Evolutionary conservation across 495 filamentous ascomycete species (phyloP).

Genomic region (Lasiosphaeria miniovina): DNA sequence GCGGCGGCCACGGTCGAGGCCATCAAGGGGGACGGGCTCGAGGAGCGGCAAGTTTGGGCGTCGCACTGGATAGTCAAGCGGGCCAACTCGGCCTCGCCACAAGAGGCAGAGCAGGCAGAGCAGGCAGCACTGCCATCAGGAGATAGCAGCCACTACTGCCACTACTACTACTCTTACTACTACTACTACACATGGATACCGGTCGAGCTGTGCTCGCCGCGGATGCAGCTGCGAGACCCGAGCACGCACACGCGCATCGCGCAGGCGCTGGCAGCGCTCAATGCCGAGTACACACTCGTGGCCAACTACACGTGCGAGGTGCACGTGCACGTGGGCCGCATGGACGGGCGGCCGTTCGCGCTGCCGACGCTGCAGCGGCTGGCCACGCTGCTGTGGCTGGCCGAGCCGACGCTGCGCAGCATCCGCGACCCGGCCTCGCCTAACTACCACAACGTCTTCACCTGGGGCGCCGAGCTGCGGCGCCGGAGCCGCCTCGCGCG

Average conservation of each 20-base stretch:
- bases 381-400: conserved; percentile 29
- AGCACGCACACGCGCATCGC: conserved; percentile 14
- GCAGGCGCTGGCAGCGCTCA: conserved; percentile 19
- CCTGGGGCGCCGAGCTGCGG: conserved; percentile 31
- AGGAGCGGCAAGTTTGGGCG: conserved; percentile 27
- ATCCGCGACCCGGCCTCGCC: conserved; percentile 31
- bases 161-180: conserved; percentile 10
- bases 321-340: conserved; percentile 30
- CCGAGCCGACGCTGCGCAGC: conserved; percentile 29
- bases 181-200: conserved; percentile 25
- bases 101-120: conserved; percentile 13
- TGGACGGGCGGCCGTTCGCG: conserved; percentile 24
- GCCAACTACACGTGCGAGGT: conserved; percentile 34
- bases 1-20: conserved; percentile 17
- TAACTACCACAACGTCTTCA: conserved; percentile 30
- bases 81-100: conserved; percentile 28
- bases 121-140: background rate
- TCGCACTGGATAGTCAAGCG: conserved; percentile 35
- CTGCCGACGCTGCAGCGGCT: conserved; percentile 29
- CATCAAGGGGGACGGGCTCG: conserved; percentile 7
- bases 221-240: conserved; percentile 17
- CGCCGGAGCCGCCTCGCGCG: conserved; percentile 25
- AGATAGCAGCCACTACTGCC: too few species aligned
- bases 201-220: conserved; percentile 32
- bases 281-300: conserved; percentile 16